Percentiles rank a stretch among this genome's conserved stretches.
phyloP scores from a whole-genome alignment of 2,329 filamentous ascomycete species.

The Cercospora citrullina region DNA sequence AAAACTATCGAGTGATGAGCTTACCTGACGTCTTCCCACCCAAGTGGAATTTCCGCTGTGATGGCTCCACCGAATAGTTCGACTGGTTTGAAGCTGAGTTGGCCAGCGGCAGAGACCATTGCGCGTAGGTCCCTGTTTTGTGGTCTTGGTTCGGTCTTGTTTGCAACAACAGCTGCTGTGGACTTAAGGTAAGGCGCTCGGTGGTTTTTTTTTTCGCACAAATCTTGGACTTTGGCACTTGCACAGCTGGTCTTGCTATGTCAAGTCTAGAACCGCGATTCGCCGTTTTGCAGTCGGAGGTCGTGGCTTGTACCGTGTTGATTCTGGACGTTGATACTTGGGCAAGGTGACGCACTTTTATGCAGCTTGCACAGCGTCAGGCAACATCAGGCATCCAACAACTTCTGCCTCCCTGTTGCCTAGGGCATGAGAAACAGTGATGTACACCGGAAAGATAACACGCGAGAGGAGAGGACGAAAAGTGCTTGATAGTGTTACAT shows the following conservation, averaged over 20 bases:
- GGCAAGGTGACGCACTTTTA: neutral
- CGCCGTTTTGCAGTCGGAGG: neutral
- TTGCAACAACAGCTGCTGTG: neutral
- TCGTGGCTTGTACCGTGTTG: neutral
- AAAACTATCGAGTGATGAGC: conserved; percentile 22
- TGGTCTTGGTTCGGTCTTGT: neutral
- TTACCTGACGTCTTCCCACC: conserved; percentile 73
- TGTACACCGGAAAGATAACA: neutral
- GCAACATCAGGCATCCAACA: conserved; percentile 4
- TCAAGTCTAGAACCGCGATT: too few species aligned
- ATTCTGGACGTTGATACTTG: neutral
- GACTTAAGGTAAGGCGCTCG: neutral
- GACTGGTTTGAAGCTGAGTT: conserved; percentile 17
- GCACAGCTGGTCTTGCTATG: neutral
- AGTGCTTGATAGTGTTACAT: neutral
- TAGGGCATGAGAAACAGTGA: neutral
- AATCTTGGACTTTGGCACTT: neutral
- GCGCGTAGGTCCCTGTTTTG: neutral
- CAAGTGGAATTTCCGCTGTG: conserved; percentile 64
- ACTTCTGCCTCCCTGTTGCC: neutral
- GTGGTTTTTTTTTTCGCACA: neutral
- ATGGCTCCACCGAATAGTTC: conserved; percentile 72
- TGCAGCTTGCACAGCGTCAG: neutral
- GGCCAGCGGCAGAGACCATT: neutral
- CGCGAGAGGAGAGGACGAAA: neutral